Conservation (phyloP, 1,284 basidiomycete genomes). For the Cryptococcus sp. region DNA sequence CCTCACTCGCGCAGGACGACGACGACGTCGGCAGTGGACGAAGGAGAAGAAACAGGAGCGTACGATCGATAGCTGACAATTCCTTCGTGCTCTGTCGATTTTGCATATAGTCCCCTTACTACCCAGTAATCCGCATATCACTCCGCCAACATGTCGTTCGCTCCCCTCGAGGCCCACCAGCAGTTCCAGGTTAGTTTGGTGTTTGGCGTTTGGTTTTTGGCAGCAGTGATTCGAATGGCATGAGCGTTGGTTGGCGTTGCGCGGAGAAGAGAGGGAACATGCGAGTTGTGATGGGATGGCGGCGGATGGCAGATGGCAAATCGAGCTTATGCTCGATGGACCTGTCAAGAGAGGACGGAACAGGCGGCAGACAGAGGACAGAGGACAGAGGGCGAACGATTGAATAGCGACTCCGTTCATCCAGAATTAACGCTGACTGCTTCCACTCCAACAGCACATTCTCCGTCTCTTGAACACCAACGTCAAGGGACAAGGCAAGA, state of each 20-base stretch:
- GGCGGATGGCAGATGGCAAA: background rate
- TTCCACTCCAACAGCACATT: conserved; percentile 69
- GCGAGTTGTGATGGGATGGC: background rate
- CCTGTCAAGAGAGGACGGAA: background rate
- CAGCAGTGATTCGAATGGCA: background rate
- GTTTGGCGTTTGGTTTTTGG: too few species aligned
- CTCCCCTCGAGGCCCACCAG: conserved; percentile 86
- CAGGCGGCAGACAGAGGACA: background rate
- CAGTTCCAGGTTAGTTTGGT: conserved; percentile 76
- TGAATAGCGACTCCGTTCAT: background rate
- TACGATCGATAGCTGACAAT: background rate
- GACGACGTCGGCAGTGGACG: background rate
- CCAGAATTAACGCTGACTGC: background rate
- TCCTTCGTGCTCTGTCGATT: background rate
- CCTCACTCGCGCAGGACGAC: background rate
- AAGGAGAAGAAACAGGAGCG: background rate
- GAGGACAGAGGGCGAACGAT: background rate
- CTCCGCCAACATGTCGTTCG: conserved; percentile 74
- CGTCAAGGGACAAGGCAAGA: conserved; percentile 92
- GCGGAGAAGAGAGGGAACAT: conserved; percentile 3
- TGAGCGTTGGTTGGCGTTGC: background rate
- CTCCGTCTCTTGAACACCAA: conserved; percentile 99
- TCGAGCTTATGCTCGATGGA: background rate
- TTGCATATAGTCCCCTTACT: conserved; percentile 7
- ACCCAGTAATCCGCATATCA: conserved; percentile 5